Evolutionary conservation across 108 stramenopile genomes (phyloP).

Genomic region (Craspedostauros australis): DNA sequence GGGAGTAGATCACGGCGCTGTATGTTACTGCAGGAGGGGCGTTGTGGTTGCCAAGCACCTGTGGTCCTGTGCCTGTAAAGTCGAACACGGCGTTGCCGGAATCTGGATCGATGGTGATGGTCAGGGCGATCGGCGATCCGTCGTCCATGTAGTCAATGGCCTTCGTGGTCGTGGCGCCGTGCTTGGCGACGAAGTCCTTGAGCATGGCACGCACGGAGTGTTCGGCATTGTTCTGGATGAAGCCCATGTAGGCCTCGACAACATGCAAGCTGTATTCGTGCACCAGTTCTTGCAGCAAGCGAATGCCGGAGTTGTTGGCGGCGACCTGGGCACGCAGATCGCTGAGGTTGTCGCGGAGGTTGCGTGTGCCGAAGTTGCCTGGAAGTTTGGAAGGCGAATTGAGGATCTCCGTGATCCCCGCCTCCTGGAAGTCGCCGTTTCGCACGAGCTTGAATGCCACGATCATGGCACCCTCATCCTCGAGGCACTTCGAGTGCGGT

Average conservation of each 20-base stretch:
- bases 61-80: slow-evolving; percentile 96
- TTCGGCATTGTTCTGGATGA: slow-evolving; percentile 96
- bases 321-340: slow-evolving; percentile 98
- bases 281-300: slow-evolving; percentile 77
- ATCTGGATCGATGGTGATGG: slow-evolving; percentile 78
- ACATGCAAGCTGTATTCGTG: slow-evolving; percentile 80
- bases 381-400: slow-evolving; percentile 69
- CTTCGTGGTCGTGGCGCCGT: slow-evolving; percentile 41
- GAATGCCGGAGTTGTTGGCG: slow-evolving; percentile 93
- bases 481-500: slow-evolving; percentile 78
- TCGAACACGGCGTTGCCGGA: slow-evolving; percentile 87
- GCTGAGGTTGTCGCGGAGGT: slow-evolving; percentile 90
- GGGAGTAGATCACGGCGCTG: slow-evolving; percentile 95
- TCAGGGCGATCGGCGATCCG: slow-evolving; percentile 90
- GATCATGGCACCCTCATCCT: slow-evolving; percentile 97
- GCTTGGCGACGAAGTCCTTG: slow-evolving; percentile 61
- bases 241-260: slow-evolving; percentile 95
- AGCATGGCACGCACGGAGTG: slow-evolving; percentile 90
- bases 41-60: slow-evolving; percentile 94
- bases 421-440: slow-evolving; percentile 91
- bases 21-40: slow-evolving; percentile 99
- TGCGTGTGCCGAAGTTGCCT: slow-evolving; percentile 84
- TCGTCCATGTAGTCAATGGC: slow-evolving; percentile 97
- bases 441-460: slow-evolving; percentile 95
- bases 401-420: slow-evolving; percentile 88